Base-by-base conservation (phyloP, 176 grass and related monocot genomes). In the Oryza meyeriana region DNA sequence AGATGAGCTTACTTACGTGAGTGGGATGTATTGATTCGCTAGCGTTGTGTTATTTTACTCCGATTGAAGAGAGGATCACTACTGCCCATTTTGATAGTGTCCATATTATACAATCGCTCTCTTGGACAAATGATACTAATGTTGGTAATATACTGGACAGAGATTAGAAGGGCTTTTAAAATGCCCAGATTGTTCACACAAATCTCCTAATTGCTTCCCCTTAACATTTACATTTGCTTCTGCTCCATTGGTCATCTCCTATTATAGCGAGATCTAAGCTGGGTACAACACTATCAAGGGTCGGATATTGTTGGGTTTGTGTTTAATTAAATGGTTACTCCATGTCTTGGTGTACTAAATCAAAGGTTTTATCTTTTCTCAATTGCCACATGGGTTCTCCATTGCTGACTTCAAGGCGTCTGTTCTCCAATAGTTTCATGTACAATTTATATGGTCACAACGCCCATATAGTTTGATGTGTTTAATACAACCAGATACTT, bases 1-100 rank as follows among this genome's bases (percentile, higher is more conserved):
- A 84, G 81, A 75, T 84, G 81, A 88, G 47, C 28, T 39, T 39
- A 22, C 68, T 88, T 26, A 80, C 87, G 10, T 80, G 74, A 64
- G 12, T 74, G 75, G 61, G 69, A 36, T 67, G 81, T 84, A 72
- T 69, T 62, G 75, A 45, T 84, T 74, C 12, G 38, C 20, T 28
- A 61, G 35, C 50, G 75, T 74, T 55, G 71, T 44, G 73, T 48
- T 48, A 22, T 69, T 38, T 77, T 61, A 42, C 28, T n/a, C 24
- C 8, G 12, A 68, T 67, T 40, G 24, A 55, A 66, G 45, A 81
- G 40, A 86, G 61, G 27, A 75, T 76, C 47, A 44, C 44, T 66
- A 18, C 41, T n/a, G 25, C 44, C 69, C 45, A 65, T 55, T 83
- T 83, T 66, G 71, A 57, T 75, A 48, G 81, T 67, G 34, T 44